These are phyloP conservation scores for Crassisporium funariophilum DNA, from an alignment of 768 basidiomycete genomes.

Conservation along the genomic window DNA sequence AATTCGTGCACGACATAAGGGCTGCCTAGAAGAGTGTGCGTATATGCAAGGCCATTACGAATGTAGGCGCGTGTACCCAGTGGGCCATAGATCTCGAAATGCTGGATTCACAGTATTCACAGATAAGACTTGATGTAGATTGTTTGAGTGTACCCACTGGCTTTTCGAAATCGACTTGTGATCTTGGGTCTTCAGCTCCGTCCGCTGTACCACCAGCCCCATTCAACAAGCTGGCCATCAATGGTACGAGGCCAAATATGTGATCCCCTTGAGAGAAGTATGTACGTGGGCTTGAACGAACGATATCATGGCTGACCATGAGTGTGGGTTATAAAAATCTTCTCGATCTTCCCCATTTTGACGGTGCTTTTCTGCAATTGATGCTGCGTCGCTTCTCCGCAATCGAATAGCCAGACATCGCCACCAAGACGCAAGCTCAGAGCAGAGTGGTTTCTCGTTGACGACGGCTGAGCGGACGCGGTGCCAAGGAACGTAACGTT, in stretches of 20 bases:
- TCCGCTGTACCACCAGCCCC: slow-evolving; percentile 71
- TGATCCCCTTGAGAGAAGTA: slow-evolving; percentile 65
- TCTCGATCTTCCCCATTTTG: slow-evolving; percentile 79
- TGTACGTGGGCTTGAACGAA: background rate
- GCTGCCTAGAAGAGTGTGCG: slow-evolving; percentile 64
- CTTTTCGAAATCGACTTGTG: slow-evolving; percentile 34
- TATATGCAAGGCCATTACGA: slow-evolving; percentile 65
- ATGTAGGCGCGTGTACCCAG: slow-evolving; percentile 81
- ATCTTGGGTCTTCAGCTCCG: slow-evolving; percentile 61
- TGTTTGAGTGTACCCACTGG: slow-evolving; percentile 31
- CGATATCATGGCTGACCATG: slow-evolving; percentile 56
- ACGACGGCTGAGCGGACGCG: slow-evolving; percentile 79
- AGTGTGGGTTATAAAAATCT: slow-evolving; percentile 88
- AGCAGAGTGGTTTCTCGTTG: slow-evolving; percentile 77
- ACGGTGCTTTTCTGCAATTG: slow-evolving; percentile 71
- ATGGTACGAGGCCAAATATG: slow-evolving; percentile 72
- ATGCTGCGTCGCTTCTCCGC: slow-evolving; percentile 83
- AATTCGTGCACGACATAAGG: slow-evolving; percentile 87
- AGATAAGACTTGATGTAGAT: background rate
- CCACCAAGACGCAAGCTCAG: slow-evolving; percentile 65
- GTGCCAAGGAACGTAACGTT: slow-evolving; percentile 79
- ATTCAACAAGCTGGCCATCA: slow-evolving; percentile 70
- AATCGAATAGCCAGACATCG: slow-evolving; percentile 85
- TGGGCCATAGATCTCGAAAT: slow-evolving; percentile 85
- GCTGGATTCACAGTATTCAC: slow-evolving; percentile 37